Evolutionary conservation across 2,329 filamentous ascomycete genomes (phyloP), one percentile per base, ranked within the genome.

Genomic region (Aureobasidium sp.): DNA sequence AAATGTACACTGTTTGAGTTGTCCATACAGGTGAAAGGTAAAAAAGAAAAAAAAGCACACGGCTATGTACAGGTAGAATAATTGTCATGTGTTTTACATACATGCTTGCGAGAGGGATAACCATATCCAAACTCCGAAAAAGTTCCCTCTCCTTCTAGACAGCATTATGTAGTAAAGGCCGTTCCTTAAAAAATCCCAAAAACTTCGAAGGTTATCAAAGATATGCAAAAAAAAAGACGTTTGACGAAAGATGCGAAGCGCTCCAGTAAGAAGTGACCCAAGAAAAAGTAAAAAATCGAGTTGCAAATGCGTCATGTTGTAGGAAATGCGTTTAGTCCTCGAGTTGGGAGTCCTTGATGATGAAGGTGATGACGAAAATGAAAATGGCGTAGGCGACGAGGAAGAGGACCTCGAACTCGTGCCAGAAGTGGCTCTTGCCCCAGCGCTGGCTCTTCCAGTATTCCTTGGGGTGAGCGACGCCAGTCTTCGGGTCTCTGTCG

Each of bases 401-500:
- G 60, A 62, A 62, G 15, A 62, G 31, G 15, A 62, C 48, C 60
- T 62, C 60, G 29, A 62, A 56, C 49, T 62, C 60, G 60, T 62
- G 60, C 60, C 60, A 62, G 60, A 62, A 62, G 60, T 62, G 60
- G 51, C 49, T 62, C 60, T 62, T 62, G 60, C 60, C 60, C 60
- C 60, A 62, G 39, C 60, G 48, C 51, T 62, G 60, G 31, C 41
- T 56, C 60, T 62, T 62, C 60, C 60, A 62, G 60, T 62, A 62
- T 42, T 62, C 63, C 45, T 62, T 64, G 36, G 82, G 82, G 65
- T 82, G 77, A 2, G 80, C 80, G n/a, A 83, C 77, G 22, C 77
- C 76, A 5, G 80, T 83, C 72, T 82, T 81, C 36, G 76, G 71
- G 67, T 87, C 84, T 11, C 83, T 76, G 5, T 76, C 73, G 48